These are phyloP conservation scores for Porcisia deanei DNA, from an alignment of 208 protist genomes.

Conservation along the genomic window DNA sequence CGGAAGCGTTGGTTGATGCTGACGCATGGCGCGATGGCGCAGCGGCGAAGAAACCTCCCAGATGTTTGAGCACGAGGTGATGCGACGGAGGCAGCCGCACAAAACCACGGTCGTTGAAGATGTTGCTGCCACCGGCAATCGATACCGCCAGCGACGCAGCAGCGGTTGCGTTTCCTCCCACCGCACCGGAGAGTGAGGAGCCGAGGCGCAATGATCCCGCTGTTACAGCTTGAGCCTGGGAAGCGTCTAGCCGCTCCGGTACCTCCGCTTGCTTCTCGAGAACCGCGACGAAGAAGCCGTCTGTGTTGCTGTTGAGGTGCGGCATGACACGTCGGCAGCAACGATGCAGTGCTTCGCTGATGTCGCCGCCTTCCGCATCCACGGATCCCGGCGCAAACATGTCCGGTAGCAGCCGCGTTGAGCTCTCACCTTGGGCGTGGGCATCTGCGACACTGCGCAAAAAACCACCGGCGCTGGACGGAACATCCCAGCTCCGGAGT, in stretches of 20 bases:
- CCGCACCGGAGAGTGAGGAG: neutral
- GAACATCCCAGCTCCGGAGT: slow-evolving; percentile 63
- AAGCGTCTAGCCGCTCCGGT: neutral
- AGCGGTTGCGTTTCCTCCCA: neutral
- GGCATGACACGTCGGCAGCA: slow-evolving; percentile 74
- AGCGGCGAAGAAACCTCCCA: slow-evolving; percentile 37
- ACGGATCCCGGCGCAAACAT: slow-evolving; percentile 38
- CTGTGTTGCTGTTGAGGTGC: slow-evolving; percentile 56
- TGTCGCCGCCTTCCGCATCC: neutral
- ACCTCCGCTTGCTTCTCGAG: slow-evolving; percentile 28
- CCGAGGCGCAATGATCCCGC: neutral
- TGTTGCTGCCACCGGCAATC: slow-evolving; percentile 15
- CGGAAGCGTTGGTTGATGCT: neutral
- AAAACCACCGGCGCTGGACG: slow-evolving; percentile 59
- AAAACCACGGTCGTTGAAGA: slow-evolving; percentile 30
- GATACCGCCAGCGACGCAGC: slow-evolving; percentile 23
- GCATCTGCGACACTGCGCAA: slow-evolving; percentile 44
- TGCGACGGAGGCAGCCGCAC: slow-evolving; percentile 32
- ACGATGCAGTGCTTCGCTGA: slow-evolving; percentile 28
- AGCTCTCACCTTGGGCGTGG: slow-evolving; percentile 33
- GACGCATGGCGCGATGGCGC: neutral
- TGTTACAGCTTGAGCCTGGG: neutral
- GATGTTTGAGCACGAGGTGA: slow-evolving; percentile 27
- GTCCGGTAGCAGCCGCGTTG: slow-evolving; percentile 12
- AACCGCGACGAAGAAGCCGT: slow-evolving; percentile 81